Evolutionary conservation across 2,329 filamentous ascomycete species (phyloP).

Genomic region (Paracoccidioides lutzii): DNA sequence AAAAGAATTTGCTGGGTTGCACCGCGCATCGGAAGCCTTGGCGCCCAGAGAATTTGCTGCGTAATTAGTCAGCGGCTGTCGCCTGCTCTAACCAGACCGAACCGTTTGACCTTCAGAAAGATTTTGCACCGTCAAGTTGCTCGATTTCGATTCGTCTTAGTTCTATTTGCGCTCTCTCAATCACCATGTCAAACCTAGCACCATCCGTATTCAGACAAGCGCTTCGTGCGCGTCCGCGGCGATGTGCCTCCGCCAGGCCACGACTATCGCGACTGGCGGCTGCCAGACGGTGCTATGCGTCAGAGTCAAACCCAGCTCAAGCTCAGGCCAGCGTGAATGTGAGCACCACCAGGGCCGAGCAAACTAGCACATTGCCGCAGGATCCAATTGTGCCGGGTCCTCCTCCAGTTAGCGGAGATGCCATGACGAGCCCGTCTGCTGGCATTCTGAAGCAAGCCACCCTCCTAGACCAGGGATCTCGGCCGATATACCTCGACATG

Average conservation of each 20-base stretch:
- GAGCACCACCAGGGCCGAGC: conserved; percentile 59
- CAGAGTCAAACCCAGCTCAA: conserved; percentile 55
- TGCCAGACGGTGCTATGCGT: conserved; percentile 59
- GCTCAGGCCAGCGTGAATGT: conserved; percentile 70
- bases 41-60: neutral
- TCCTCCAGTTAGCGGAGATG: conserved; percentile 46
- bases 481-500: conserved; percentile 97
- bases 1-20: too few species aligned
- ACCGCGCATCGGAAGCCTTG: too few species aligned
- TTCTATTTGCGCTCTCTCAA: neutral
- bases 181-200: conserved; percentile 51
- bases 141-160: neutral
- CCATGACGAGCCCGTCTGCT: conserved; percentile 69
- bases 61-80: conserved; percentile 5
- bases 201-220: conserved; percentile 64
- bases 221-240: conserved; percentile 45
- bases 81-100: too few species aligned
- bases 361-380: conserved; percentile 42
- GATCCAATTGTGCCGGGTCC: conserved; percentile 50
- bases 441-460: conserved; percentile 80
- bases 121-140: neutral
- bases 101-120: too few species aligned
- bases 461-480: conserved; percentile 79
- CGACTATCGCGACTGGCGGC: conserved; percentile 26
- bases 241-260: conserved; percentile 31